Evolutionary conservation across 2,329 filamentous ascomycete species (phyloP), one percentile per base, ranked within the genome.

Genomic region (Aureobasidium sp.): DNA sequence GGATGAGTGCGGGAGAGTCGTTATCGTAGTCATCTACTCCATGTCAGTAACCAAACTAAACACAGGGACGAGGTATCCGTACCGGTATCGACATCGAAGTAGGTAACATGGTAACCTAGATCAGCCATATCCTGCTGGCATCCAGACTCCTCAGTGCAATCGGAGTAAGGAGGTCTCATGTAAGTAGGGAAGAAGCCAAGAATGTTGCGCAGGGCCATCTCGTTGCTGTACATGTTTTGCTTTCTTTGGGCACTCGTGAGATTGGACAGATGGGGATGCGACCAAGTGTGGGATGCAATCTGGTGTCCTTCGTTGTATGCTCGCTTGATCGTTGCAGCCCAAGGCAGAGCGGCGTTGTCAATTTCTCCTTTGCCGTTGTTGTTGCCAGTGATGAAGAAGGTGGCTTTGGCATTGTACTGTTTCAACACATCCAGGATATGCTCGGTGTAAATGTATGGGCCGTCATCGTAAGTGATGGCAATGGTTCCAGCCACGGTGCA

Each of bases 401-500:
- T 96, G 0, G 91, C 91, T 21, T 79, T 83, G 15, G 87, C 89
- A 60, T 81, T 79, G 68, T 90, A 80, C 6, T 71, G 71, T 37
- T 78, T 76, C n/a, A 96, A 78, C 0, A 89, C 75, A 45, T 83
- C 74, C 59, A 91, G 75, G 62, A 96, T 91, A 60, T 85, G 82
- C 46, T 74, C 69, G 1, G 91, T 95, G 71, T 89, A 80, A 45
- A 80, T 74, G 1, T 88, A 92, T 0, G 91, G 91, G 29, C 85
- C 88, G 74, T 96, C 91, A 75, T 96, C 91, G 68, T 96, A 87
- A 1, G 90, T 95, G 40, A 96, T 79, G 0, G 89, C 91, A 19
- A 96, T 79, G 27, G 93, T 73, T 10, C 55, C 55, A n/a, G 55
- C 35, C 40, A 75, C 74, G n/a, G 72, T 72, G 64, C 82, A 84